Base-by-base conservation (phyloP, 129 eudicot species). In the Lactuca sativa region DNA sequence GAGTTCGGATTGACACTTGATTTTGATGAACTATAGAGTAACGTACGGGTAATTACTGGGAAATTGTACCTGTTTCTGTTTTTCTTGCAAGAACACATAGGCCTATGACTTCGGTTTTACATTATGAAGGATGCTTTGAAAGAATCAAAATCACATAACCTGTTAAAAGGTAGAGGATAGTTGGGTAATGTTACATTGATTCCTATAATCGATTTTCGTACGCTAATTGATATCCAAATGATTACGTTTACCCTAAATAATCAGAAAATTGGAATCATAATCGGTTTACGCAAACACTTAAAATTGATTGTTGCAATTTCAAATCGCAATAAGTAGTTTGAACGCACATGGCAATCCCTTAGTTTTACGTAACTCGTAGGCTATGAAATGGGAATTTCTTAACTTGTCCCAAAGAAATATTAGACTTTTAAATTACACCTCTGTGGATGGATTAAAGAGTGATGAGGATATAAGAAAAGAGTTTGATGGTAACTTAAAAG, bases 1-100 rank as follows among this genome's bases (percentile, higher is more conserved):
- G 66, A 30, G 62, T 12, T 18, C 38, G n/a, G 21, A 33, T 66
- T 41, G 59, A 66, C 31, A 31, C 71, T 33, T 32, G 60, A 67
- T 47, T 30, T 47, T 30, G 31, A 12, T 7, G 32, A 25, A 30
- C 7, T 41, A 13, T 54, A 18, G 12, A 12, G 34, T 38, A 59
- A 13, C 64, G 21, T 59, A 32, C 10, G 10, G 8, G 59, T 67
- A 14, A 61, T 52, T 33, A 31, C 18, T 68, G 18, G n/a, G 36
- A 52, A 25, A 4, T 51, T 49, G 47, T 51, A 41, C 57, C 13
- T 65, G 40, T 64, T 12, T 58, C 38, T 70, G 56, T 36, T 41
- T 12, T 30, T 43, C 49, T 70, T 51, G 34, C 33, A 40, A 15
- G 43, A 30, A 43, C 10, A 57, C 58, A 33, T 51, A 55, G 52